A percentile compares a stretch with the other conserved stretches of the same genome.
Evolutionary conservation across 805 yeast genomes (phyloP).

Genomic region (Ogataea methanolica): DNA sequence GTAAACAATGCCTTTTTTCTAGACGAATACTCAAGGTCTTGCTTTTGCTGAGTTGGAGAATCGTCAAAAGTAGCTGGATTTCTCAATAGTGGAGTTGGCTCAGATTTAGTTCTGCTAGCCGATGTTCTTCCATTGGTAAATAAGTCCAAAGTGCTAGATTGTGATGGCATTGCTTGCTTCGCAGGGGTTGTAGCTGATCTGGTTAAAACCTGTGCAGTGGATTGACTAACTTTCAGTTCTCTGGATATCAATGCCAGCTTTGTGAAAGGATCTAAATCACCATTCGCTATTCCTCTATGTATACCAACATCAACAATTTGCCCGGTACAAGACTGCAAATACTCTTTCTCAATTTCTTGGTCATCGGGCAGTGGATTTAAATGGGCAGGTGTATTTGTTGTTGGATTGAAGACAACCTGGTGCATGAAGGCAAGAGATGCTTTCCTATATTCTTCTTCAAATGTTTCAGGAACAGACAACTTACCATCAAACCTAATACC

Average conservation of each 20-base stretch:
- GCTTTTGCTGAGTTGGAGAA: neutral
- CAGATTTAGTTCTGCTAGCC: conserved; percentile 2
- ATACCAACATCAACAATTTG: conserved; percentile 36
- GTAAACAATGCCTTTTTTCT: conserved; percentile 17
- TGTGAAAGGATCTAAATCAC: conserved; percentile 62
- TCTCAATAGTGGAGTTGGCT: neutral
- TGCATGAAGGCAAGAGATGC: conserved; percentile 79
- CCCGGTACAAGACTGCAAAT: conserved; percentile 41
- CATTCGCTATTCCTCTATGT: conserved; percentile 57
- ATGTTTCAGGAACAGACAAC: conserved; percentile 47
- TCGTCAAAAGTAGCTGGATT: neutral
- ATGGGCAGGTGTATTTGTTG: conserved; percentile 41
- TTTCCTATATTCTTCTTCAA: conserved; percentile 51
- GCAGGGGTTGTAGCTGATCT: conserved; percentile 1
- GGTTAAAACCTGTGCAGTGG: neutral
- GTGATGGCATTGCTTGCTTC: neutral
- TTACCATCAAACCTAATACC: conserved; percentile 61
- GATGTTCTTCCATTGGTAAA: neutral
- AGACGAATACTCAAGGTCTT: neutral
- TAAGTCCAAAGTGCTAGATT: neutral
- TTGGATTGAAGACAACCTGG: conserved; percentile 83
- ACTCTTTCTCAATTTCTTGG: conserved; percentile 24
- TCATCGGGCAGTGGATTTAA: conserved; percentile 51
- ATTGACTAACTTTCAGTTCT: conserved; percentile 32
- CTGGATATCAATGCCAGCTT: conserved; percentile 43